A percentile compares a stretch with the other conserved stretches of the same genome.
Evolutionary conservation across 2,329 filamentous ascomycete species (phyloP).

Genomic region (Nemania sp.): DNA sequence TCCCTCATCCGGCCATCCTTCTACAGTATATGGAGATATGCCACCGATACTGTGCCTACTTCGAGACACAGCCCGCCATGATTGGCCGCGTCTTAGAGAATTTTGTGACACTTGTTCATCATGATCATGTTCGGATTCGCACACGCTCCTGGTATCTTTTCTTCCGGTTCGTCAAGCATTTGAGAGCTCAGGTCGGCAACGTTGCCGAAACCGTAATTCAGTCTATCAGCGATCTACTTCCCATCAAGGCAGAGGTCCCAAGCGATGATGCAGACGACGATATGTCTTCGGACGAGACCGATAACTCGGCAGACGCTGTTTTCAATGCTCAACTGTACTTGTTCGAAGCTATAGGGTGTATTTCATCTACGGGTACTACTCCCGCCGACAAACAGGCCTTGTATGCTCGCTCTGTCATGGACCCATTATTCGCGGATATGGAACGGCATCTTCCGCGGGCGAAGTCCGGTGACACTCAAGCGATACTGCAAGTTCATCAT

Average conservation of each 20-base stretch:
- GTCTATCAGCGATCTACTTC: constrained; percentile 83
- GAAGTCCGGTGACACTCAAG: constrained; percentile 78
- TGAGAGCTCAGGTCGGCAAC: constrained; percentile 82
- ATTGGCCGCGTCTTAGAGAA: constrained; percentile 88
- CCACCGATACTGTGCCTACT: constrained; percentile 90
- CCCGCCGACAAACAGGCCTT: constrained; percentile 83
- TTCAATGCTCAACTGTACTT: constrained; percentile 92
- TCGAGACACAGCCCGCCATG: constrained; percentile 79
- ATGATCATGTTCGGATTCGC: constrained; percentile 83
- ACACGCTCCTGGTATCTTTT: constrained; percentile 97
- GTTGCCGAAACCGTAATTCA: constrained; percentile 91
- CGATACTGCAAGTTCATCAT: constrained; percentile 89
- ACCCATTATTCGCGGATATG: constrained; percentile 88
- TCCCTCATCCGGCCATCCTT: constrained; percentile 87
- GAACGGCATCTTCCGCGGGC: constrained; percentile 77
- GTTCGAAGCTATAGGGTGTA: constrained; percentile 92
- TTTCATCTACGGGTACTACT: constrained; percentile 79
- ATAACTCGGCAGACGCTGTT: constrained; percentile 85
- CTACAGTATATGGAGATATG: constrained; percentile 99
- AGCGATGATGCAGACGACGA: constrained; percentile 81
- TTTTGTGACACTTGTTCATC: constrained; percentile 89
- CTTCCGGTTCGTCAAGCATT: constrained; percentile 86
- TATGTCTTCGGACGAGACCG: constrained; percentile 92
- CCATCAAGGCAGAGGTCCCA: constrained; percentile 87
- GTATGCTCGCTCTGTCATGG: constrained; percentile 86